These are phyloP conservation scores for Asterophora parasitica DNA, from an alignment of 768 basidiomycete species.

Conservation along the genomic window DNA sequence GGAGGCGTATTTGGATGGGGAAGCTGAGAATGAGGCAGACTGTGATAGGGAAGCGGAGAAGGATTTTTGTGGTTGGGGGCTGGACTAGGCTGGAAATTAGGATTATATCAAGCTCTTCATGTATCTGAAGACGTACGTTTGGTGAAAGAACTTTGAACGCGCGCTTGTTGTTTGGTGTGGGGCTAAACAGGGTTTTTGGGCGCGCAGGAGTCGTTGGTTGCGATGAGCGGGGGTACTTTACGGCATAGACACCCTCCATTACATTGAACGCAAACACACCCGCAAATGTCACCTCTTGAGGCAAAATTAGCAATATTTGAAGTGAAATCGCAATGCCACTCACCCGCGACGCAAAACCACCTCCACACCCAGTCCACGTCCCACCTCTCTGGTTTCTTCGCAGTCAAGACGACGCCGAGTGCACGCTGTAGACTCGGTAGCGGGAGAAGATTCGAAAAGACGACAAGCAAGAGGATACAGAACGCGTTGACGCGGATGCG, in stretches of 20 bases:
- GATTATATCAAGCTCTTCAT: too few relatives aligned
- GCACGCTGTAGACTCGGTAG: conserved; percentile 35
- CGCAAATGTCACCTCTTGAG: conserved; percentile 29
- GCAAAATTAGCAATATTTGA: neutral
- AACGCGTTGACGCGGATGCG: conserved; percentile 38
- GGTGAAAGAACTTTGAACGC: conserved; percentile 37
- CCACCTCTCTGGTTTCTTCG: conserved; percentile 25
- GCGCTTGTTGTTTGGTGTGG: conserved; percentile 29
- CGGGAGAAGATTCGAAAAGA: conserved; percentile 36
- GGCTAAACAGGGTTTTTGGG: conserved; percentile 20
- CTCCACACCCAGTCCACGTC: conserved; percentile 31
- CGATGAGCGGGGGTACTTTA: conserved; percentile 39
- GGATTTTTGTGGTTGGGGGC: conserved; percentile 38
- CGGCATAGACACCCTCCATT: conserved; percentile 34
- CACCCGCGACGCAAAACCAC: conserved; percentile 37
- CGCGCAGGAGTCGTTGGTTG: conserved; percentile 31
- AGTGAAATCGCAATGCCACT: conserved; percentile 8
- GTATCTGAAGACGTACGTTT: conserved; percentile 23
- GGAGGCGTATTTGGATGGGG: conserved; percentile 26
- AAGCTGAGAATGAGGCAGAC: conserved; percentile 27
- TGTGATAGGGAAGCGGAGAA: conserved; percentile 32
- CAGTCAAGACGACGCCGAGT: conserved; percentile 20
- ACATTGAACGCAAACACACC: conserved; percentile 35
- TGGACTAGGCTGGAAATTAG: conserved; percentile 22
- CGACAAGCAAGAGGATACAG: conserved; percentile 26